Evolutionary conservation across 2,329 filamentous ascomycete genomes (phyloP).

Genomic region (Akanthomyces dipterigenus): DNA sequence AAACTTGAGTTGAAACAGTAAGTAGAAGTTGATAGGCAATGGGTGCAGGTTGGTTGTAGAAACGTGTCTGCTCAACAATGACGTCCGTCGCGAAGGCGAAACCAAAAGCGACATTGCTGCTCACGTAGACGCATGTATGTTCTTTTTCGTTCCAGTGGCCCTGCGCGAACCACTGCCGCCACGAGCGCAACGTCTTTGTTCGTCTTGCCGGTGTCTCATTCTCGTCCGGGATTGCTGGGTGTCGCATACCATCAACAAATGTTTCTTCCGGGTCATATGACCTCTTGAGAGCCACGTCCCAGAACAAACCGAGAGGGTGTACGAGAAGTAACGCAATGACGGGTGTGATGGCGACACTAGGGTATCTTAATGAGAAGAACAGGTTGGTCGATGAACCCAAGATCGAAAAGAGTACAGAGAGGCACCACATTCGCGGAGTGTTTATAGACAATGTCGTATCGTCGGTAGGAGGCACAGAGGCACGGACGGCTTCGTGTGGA

Average conservation of each 20-base stretch:
- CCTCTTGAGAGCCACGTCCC: slow-evolving; percentile 68
- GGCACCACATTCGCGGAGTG: slow-evolving; percentile 79
- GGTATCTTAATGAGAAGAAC: slow-evolving; percentile 86
- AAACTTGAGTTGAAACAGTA: slow-evolving; percentile 77
- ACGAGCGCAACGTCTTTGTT: slow-evolving; percentile 29
- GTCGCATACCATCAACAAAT: slow-evolving; percentile 42
- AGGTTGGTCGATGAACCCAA: slow-evolving; percentile 78
- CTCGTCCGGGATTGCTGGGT: slow-evolving; percentile 17
- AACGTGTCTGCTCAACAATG: slow-evolving; percentile 83
- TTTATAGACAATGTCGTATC: slow-evolving; percentile 74
- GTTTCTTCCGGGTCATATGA: slow-evolving; percentile 42
- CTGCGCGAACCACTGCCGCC: slow-evolving; percentile 70
- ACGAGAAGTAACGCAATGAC: slow-evolving; percentile 82
- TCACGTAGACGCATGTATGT: slow-evolving; percentile 82
- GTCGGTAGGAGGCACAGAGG: slow-evolving; percentile 70
- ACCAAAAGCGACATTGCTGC: slow-evolving; percentile 83
- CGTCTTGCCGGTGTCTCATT: slow-evolving; percentile 14
- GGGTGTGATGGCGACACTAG: slow-evolving; percentile 81
- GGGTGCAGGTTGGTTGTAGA: slow-evolving; percentile 75
- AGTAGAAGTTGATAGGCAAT: slow-evolving; percentile 75
- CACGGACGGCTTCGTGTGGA: slow-evolving; percentile 71
- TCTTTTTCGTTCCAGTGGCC: slow-evolving; percentile 84
- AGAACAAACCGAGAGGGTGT: slow-evolving; percentile 73
- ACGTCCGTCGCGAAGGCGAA: slow-evolving; percentile 87
- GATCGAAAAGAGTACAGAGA: slow-evolving; percentile 74